These are phyloP conservation scores for Bipolaris zeicola DNA, from an alignment of 2,329 filamentous ascomycete species.

Conservation along the genomic window DNA sequence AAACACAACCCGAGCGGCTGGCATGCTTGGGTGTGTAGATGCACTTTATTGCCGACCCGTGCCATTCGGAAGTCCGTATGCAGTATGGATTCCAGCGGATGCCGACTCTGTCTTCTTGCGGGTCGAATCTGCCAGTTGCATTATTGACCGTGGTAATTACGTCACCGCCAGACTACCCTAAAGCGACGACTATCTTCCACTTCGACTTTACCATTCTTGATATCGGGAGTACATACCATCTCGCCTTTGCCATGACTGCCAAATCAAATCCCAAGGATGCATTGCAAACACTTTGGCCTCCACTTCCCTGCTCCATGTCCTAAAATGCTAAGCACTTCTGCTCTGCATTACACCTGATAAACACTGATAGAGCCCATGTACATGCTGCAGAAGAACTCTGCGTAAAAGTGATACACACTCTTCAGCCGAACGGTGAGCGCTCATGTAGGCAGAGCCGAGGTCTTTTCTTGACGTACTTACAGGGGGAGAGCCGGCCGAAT, in stretches of 20 bases:
- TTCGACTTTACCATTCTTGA: not conserved
- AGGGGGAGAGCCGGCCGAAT: conserved; percentile 4
- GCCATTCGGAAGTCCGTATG: too few species aligned
- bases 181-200: not conserved
- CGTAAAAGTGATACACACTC: not conserved
- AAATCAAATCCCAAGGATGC: too few species aligned
- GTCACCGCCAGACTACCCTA: not conserved
- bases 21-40: too few species aligned
- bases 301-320: too few species aligned
- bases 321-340: too few species aligned
- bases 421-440: not conserved
- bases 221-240: not conserved
- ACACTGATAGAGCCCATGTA: too few species aligned
- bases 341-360: too few species aligned
- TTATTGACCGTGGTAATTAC: not conserved
- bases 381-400: too few species aligned
- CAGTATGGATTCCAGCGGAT: not conserved
- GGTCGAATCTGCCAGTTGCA: not conserved
- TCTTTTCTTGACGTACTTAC: not conserved
- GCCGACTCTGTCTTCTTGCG: not conserved
- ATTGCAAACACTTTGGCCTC: too few species aligned
- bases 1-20: too few species aligned
- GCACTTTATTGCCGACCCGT: too few species aligned
- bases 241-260: too few species aligned
- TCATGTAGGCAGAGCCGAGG: conserved; percentile 6